Percentiles rank a stretch among this genome's conserved stretches.
These are phyloP conservation scores for Amorphotheca resinae DNA, from an alignment of 495 filamentous ascomycete species.

Conservation along the genomic window DNA sequence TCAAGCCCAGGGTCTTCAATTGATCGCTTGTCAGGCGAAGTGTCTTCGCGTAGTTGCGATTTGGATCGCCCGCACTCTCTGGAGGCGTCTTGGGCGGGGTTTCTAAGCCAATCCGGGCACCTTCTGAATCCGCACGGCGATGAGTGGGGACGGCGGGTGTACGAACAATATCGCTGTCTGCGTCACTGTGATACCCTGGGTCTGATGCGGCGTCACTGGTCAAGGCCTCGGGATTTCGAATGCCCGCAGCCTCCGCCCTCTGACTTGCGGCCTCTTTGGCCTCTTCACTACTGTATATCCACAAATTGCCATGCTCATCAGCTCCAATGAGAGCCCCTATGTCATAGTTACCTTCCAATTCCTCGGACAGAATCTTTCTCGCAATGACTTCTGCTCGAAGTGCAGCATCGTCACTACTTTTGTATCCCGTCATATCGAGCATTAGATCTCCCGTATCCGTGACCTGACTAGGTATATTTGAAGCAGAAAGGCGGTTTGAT, in stretches of 20 bases:
- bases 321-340: slow-evolving; percentile 90
- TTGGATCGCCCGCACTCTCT: slow-evolving; percentile 46
- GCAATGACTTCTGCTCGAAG: slow-evolving; percentile 84
- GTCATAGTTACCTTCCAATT: slow-evolving; percentile 89
- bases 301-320: slow-evolving; percentile 89
- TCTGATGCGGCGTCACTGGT: slow-evolving; percentile 74
- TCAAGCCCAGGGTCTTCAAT: slow-evolving; percentile 73
- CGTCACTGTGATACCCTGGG: slow-evolving; percentile 88
- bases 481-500: slow-evolving; percentile 73
- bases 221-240: slow-evolving; percentile 27
- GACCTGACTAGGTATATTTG: slow-evolving; percentile 85
- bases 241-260: slow-evolving; percentile 22
- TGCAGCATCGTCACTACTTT: slow-evolving; percentile 82
- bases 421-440: slow-evolving; percentile 97
- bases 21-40: slow-evolving; percentile 93
- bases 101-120: slow-evolving; percentile 49
- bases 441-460: slow-evolving; percentile 92
- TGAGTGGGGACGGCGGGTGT: slow-evolving; percentile 31
- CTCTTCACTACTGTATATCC: slow-evolving; percentile 97
- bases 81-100: slow-evolving; percentile 73
- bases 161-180: slow-evolving; percentile 29
- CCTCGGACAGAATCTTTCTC: slow-evolving; percentile 89
- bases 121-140: slow-evolving; percentile 54
- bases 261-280: slow-evolving; percentile 66
- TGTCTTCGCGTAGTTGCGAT: slow-evolving; percentile 90